Evolutionary conservation across 148 eudicot genomes (phyloP), one percentile per base, ranked within the genome.

Genomic region (Rhododendron simsii): DNA sequence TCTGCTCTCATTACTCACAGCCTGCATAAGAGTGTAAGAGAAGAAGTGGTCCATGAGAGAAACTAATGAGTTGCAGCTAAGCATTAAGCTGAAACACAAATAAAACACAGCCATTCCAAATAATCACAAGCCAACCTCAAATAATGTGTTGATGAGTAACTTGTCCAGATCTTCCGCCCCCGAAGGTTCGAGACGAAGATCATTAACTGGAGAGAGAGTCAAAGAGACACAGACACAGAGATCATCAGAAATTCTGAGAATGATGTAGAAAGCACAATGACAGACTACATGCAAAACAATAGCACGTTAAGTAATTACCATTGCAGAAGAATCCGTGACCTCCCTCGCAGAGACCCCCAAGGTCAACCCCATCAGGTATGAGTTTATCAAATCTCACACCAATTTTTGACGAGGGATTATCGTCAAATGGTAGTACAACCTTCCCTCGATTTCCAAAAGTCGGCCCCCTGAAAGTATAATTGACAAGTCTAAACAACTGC

Each of bases 271-370:
- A 82, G 63, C n/a, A 84, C 82, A 65, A 86, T 83, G 65, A 82
- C 41, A 28, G 39, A 79, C 76, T 73, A 82, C 73, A 37, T 73
- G 33, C 74, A 45, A 85, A 81, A 65, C 50, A 20, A 57, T 13
- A 84, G 76, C 74, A 57, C 13, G 30, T 33, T 65, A 84, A 86
- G 59, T 33, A 78, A 39, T 88, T 93, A 95, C 99, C 98, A 78
- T 90, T 92, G 90, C 99, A 96, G 87, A 96, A 96, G 92, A 93
- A 96, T 37, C 99, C 99, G 91, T 93, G 94, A 83, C 90, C 94
- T 37, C 53, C 76, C 85, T 92, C 99, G 87, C 98, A 96, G 26
- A 92, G 86, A 80, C 93, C 93, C 12, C 97, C 99, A 47, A 96
- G 93, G 88, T 96, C 96, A 88, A 94, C 95, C 57, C 99, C 99